Evolutionary conservation across 495 filamentous ascomycete genomes (phyloP).

Genomic region (Daldinia decipiens): DNA sequence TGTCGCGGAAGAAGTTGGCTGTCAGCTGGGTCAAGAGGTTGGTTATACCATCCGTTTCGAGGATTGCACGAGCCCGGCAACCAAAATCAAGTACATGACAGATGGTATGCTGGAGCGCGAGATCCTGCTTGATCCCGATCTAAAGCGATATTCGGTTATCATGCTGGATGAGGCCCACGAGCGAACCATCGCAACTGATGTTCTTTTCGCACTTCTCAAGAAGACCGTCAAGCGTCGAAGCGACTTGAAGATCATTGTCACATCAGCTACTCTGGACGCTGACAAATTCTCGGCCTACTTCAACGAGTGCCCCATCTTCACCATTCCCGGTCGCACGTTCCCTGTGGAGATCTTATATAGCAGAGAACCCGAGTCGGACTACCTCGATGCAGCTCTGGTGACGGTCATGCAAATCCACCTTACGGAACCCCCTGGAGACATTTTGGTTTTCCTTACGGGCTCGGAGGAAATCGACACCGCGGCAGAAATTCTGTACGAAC

Average conservation of each 20-base stretch:
- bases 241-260: conserved; percentile 94
- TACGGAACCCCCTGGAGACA: conserved; percentile 89
- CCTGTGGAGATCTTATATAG: conserved; percentile 96
- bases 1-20: conserved; percentile 96
- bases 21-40: conserved; percentile 88
- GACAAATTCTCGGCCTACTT: conserved; percentile 98
- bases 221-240: conserved; percentile 87
- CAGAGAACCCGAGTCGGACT: conserved; percentile 93
- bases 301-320: conserved; percentile 93
- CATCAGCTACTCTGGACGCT: conserved; percentile 93
- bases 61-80: conserved; percentile 88
- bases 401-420: conserved; percentile 99
- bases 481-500: conserved; percentile 90
- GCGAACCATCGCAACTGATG: conserved; percentile 94
- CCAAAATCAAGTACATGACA: conserved; percentile 99
- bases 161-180: conserved; percentile 99
- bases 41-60: conserved; percentile 99
- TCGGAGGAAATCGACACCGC: conserved; percentile 98
- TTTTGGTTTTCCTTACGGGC: conserved; percentile 94
- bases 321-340: conserved; percentile 92
- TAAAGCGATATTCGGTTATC: conserved; percentile 91
- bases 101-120: conserved; percentile 98
- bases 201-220: conserved; percentile 92
- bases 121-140: conserved; percentile 86
- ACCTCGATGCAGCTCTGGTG: conserved; percentile 91